Conservation (phyloP, 1,284 basidiomycete species). For the Tylopilus sp. region DNA sequence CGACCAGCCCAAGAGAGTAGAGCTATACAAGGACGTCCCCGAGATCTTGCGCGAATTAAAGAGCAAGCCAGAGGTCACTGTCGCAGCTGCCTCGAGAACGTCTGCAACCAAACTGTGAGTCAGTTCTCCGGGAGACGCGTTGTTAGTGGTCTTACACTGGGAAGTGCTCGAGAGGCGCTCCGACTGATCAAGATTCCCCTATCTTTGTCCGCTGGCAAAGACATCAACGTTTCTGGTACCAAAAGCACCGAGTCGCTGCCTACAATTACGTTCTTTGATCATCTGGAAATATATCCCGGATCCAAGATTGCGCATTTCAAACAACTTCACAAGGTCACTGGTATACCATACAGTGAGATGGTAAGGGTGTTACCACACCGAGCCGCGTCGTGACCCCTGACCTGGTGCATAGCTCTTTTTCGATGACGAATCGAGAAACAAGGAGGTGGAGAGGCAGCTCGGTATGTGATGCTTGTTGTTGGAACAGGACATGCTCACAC, state of each 20-base stretch:
- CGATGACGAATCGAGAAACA: conserved; percentile 80
- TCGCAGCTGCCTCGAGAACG: conserved; percentile 83
- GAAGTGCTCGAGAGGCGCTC: conserved; percentile 78
- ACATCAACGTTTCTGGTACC: conserved; percentile 40
- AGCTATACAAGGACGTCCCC: conserved; percentile 79
- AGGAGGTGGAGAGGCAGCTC: conserved; percentile 67
- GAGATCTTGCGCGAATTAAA: conserved; percentile 73
- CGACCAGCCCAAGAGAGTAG: conserved; percentile 57
- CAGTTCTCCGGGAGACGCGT: not conserved
- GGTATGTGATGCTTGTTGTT: conserved; percentile 28
- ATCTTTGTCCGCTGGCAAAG: conserved; percentile 47
- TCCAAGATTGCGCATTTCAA: conserved; percentile 85
- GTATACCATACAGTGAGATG: conserved; percentile 86
- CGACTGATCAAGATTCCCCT: conserved; percentile 70
- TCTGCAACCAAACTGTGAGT: conserved; percentile 71
- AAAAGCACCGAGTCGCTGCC: conserved; percentile 21
- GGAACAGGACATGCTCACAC: conserved; percentile 8
- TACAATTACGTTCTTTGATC: conserved; percentile 77
- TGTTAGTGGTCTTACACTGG: conserved; percentile 9
- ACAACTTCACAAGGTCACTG: conserved; percentile 70
- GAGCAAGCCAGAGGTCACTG: conserved; percentile 55
- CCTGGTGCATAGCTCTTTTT: conserved; percentile 70
- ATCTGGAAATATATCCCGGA: conserved; percentile 87
- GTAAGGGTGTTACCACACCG: conserved; percentile 48
- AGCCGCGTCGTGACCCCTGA: not conserved